Evolutionary conservation across 2,329 filamentous ascomycete species (phyloP).

Genomic region (Colletotrichum liriopes): DNA sequence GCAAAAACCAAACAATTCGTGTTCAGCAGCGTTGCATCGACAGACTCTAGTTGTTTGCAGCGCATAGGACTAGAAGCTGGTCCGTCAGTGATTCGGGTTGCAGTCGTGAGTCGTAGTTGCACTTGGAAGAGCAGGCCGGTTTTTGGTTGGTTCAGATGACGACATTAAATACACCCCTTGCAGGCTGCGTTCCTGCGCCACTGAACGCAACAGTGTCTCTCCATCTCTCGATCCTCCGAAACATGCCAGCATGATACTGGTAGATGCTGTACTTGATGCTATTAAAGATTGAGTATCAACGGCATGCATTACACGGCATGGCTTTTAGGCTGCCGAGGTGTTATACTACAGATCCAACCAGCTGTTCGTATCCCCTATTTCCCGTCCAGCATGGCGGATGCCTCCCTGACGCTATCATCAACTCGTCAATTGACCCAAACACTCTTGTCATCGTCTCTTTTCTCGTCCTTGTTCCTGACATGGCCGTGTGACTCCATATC

Average conservation of each 20-base stretch:
- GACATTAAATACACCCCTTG: conserved; percentile 16
- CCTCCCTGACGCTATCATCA: conserved; percentile 11
- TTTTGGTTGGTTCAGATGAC: conserved; percentile 25
- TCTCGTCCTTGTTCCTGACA: neutral
- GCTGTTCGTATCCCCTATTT: neutral
- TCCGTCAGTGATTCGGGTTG: no score
- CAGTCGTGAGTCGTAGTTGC: neutral
- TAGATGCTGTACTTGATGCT: conserved; percentile 1
- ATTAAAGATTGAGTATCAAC: conserved; percentile 30
- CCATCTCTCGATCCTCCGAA: neutral
- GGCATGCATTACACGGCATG: neutral
- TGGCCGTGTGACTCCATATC: neutral
- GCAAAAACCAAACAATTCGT: neutral
- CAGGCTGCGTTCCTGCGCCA: neutral
- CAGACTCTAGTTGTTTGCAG: neutral
- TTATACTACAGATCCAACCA: conserved; percentile 26
- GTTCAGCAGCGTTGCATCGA: neutral
- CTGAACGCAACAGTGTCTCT: neutral
- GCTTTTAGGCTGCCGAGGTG: conserved; percentile 23
- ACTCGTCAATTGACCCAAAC: neutral
- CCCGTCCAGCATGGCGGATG: neutral
- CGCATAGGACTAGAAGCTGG: neutral
- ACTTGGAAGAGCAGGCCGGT: neutral
- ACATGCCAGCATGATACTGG: neutral
- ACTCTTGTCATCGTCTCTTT: no score